A percentile compares a stretch with the other conserved stretches of the same genome.
phyloP scores from a whole-genome alignment of 176 grass and related monocot species.

The Carex cristatella region DNA sequence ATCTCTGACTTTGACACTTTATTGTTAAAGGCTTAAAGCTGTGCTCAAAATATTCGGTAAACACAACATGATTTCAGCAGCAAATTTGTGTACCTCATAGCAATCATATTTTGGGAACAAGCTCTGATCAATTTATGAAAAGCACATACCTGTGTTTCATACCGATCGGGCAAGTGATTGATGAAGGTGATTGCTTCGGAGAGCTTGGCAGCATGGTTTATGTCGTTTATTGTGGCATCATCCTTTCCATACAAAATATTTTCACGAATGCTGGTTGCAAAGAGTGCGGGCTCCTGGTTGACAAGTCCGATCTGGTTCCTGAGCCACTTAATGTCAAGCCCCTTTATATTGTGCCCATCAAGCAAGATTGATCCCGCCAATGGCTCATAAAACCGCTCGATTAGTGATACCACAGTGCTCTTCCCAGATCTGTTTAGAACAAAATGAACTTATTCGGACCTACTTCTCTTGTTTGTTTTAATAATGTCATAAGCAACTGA shows the following conservation, averaged over 20 bases:
- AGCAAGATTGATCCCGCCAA: conserved; percentile 48
- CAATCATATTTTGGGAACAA: background rate
- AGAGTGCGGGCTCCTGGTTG: conserved; percentile 93
- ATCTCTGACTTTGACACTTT: background rate
- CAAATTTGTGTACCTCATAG: background rate
- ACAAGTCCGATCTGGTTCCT: conserved; percentile 83
- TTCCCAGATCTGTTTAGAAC: conserved; percentile 52
- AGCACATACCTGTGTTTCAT: conserved; percentile 62
- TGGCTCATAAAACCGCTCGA: conserved; percentile 97
- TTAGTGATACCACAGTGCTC: conserved; percentile 87
- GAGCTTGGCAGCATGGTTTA: conserved; percentile 72
- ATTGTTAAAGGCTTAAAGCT: background rate
- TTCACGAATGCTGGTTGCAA: conserved; percentile 90
- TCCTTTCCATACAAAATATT: conserved; percentile 97
- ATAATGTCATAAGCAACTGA: background rate
- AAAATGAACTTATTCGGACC: background rate
- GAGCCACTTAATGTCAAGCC: conserved; percentile 88
- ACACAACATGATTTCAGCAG: background rate
- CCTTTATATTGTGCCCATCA: conserved; percentile 58
- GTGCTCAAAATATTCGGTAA: background rate
- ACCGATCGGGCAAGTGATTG: conserved; percentile 73
- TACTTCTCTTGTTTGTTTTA: background rate
- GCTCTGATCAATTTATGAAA: background rate
- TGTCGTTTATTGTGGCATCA: conserved; percentile 55
- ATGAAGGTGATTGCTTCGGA: conserved; percentile 85